Base-by-base conservation (phyloP, 345 rosid species). In the Rhodamnia argentea region DNA sequence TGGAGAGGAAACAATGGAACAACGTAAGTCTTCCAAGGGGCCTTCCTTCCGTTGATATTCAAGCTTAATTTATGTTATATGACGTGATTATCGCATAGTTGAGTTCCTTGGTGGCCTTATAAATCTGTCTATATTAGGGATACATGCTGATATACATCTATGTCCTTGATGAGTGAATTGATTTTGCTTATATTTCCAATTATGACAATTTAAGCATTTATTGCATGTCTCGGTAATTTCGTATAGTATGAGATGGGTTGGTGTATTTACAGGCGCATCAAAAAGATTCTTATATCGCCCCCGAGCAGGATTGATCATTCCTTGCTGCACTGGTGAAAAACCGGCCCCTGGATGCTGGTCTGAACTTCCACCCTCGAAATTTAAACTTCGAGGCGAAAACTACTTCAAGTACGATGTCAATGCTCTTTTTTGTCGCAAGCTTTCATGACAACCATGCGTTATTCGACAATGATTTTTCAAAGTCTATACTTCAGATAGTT, bases 301-400 rank as follows among this genome's bases (percentile, higher is more conserved):
- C 16, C 90, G 88, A 89, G 95, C 94, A 62, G 98, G 98, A 85
- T 87, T 78, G 53, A 76, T 86, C 18, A 87, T 93, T 87, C 95
- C 98, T 0, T 84, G 91, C 54, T 60, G 89, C 75, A 83, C 86
- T 22, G 89, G 85, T 50, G 94, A 94, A 90, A 96, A 93, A 85
- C 84, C 62, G 47, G 88, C 85, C 57, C 75, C 87, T 59, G 94
- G 94, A 83, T 88, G 91, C 86, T 96, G 96, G 98, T 89, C 92
- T 32, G 93, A 95, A 88, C 89, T 96, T 84, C 92, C 93, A 58
- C 94, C 98, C 52, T 94, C 96, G 42, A 93, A 88, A 81, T 96
- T 96, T 60, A 92, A 94, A 82, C 93, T 96, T 29, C 94, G 98
- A 5, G 90, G 95, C 6, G 89, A 91, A 85, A 91, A 92, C 64